A percentile compares a stretch with the other conserved stretches of the same genome.
Evolutionary conservation across 805 yeast species (phyloP).

Genomic region (Ogataea methanolica): DNA sequence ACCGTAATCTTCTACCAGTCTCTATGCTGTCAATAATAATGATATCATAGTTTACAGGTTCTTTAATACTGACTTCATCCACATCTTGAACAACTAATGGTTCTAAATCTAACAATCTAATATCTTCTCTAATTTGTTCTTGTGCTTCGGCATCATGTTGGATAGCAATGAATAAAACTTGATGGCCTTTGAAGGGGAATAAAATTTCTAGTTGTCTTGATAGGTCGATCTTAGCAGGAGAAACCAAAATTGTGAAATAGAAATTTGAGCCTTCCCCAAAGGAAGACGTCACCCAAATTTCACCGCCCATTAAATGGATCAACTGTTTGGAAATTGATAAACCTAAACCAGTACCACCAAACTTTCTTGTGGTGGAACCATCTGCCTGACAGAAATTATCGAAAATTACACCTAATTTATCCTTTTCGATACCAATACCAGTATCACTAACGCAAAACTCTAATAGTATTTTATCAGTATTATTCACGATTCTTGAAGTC

Average conservation of each 20-base stretch:
- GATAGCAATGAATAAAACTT: conserved; percentile 65
- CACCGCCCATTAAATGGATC: conserved; percentile 90
- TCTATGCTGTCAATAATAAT: conserved; percentile 79
- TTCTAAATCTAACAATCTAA: conserved; percentile 52
- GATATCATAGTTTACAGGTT: conserved; percentile 65
- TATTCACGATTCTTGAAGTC: conserved; percentile 31
- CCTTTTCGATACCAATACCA: conserved; percentile 85
- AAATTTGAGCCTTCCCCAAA: conserved; percentile 82
- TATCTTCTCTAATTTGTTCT: conserved; percentile 45
- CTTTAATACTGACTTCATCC: conserved; percentile 51
- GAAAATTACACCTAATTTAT: conserved; percentile 77
- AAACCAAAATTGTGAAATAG: conserved; percentile 75
- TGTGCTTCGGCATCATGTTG: conserved; percentile 50
- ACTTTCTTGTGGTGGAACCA: conserved; percentile 88
- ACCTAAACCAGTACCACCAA: conserved; percentile 92
- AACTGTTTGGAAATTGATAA: conserved; percentile 82
- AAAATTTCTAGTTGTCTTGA: conserved; percentile 63
- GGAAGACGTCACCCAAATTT: conserved; percentile 81
- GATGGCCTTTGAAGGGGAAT: conserved; percentile 67
- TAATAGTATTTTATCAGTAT: conserved; percentile 50
- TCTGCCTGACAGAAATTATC: conserved; percentile 93
- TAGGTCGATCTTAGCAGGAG: conserved; percentile 61
- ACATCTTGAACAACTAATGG: conserved; percentile 54
- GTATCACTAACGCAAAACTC: conserved; percentile 89
- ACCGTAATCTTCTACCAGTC: conserved; percentile 64